Percentiles rank a stretch among this genome's conserved stretches.
phyloP scores from a whole-genome alignment of 352 stramenopile species.

The Pythium aristosporum region DNA sequence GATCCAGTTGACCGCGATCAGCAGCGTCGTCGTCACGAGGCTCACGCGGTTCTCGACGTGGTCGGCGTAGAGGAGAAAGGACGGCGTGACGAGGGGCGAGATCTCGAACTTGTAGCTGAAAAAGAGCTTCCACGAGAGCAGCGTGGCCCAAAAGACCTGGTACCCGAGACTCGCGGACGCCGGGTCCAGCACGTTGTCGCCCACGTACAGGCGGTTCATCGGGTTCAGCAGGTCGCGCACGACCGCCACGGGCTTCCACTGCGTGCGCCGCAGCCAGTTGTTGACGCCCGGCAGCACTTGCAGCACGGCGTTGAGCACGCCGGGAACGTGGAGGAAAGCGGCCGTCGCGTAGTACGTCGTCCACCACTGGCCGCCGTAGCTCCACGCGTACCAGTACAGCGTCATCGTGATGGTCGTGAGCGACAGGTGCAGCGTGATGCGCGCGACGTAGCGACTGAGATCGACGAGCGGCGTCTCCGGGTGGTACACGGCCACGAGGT shows the following conservation, averaged over 20 bases:
- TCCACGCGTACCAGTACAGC: constrained; percentile 84
- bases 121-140: constrained; percentile 96
- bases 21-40: constrained; percentile 78
- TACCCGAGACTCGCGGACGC: constrained; percentile 89
- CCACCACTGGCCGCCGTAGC: constrained; percentile 59
- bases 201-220: constrained; percentile 96
- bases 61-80: constrained; percentile 95
- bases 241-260: constrained; percentile 60
- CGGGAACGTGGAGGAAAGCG: constrained; percentile 65
- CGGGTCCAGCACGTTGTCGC: constrained; percentile 95
- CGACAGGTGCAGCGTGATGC: constrained; percentile 76
- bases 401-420: constrained; percentile 61
- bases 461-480: constrained; percentile 40
- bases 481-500: constrained; percentile 86
- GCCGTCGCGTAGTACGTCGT: constrained; percentile 55
- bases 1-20: constrained; percentile 96
- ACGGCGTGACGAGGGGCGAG: constrained; percentile 93
- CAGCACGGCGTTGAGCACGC: constrained; percentile 68
- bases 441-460: constrained; percentile 85
- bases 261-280: constrained; percentile 78
- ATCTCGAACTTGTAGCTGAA: constrained; percentile 99
- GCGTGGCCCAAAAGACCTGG: constrained; percentile 94
- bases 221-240: constrained; percentile 90
- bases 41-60: constrained; percentile 90
- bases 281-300: constrained; percentile 76